Percentiles rank a stretch among this genome's conserved stretches.
Conservation (phyloP, 805 yeast genomes). For the Pichia membranifaciens region DNA sequence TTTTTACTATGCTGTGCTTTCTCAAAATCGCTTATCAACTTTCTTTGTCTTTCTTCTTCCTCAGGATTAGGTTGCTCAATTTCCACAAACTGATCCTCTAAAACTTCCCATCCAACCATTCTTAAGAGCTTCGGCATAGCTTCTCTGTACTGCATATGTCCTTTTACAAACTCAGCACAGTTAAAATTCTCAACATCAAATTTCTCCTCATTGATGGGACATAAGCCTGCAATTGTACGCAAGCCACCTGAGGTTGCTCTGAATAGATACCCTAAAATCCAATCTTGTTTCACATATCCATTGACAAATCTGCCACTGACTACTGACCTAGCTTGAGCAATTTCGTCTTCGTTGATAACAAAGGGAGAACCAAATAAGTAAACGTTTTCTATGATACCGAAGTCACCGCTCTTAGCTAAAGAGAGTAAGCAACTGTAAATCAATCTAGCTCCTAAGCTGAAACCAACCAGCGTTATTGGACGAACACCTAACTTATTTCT, state of each 20-base stretch:
- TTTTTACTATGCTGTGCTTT: constrained; percentile 20
- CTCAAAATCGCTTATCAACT: constrained; percentile 78
- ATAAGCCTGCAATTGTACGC: constrained; percentile 83
- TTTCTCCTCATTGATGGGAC: constrained; percentile 54
- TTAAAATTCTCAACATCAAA: constrained; percentile 67
- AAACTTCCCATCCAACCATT: constrained; percentile 68
- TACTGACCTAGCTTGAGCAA: constrained; percentile 72
- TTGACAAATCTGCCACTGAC: constrained; percentile 87
- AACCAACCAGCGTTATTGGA: constrained; percentile 89
- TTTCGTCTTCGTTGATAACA: constrained; percentile 70
- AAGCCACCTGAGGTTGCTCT: constrained; percentile 95
- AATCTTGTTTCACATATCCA: constrained; percentile 87
- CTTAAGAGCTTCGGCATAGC: constrained; percentile 81
- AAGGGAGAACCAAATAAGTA: constrained; percentile 84
- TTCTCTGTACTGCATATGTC: constrained; percentile 96
- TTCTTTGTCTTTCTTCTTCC: constrained; percentile 73
- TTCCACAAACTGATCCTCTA: constrained; percentile 88
- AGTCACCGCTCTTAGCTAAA: constrained; percentile 77
- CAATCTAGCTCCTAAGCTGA: constrained; percentile 87
- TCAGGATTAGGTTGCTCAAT: constrained; percentile 96
- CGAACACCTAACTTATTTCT: constrained; percentile 85
- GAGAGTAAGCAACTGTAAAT: constrained; percentile 86
- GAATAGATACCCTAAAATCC: constrained; percentile 93
- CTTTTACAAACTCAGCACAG: constrained; percentile 81
- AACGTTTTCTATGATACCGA: constrained; percentile 85